phyloP scores from a whole-genome alignment of 2,329 filamentous ascomycete genomes.

The Neurospora sp. region DNA sequence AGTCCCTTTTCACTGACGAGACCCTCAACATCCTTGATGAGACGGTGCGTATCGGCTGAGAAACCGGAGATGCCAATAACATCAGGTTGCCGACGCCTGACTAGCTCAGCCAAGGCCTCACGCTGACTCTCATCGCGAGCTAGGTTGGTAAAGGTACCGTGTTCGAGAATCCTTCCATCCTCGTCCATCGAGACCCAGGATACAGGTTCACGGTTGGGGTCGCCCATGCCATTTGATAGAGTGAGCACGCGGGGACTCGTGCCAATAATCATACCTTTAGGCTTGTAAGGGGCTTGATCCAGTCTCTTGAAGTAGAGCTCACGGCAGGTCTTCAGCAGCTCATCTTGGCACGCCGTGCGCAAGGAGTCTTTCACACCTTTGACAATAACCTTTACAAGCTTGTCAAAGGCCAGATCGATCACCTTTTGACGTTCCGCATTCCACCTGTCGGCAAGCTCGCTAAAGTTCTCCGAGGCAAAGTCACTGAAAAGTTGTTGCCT shows the following conservation, averaged over 20 bases:
- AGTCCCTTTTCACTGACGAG: constrained; percentile 71
- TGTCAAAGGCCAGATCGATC: constrained; percentile 69
- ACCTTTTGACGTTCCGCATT: constrained; percentile 80
- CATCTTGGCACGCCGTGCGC: constrained; percentile 87
- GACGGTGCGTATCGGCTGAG: constrained; percentile 73
- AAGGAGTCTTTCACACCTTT: constrained; percentile 93
- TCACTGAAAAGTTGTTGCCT: constrained; percentile 67
- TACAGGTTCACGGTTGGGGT: constrained; percentile 64
- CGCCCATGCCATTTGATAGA: constrained; percentile 75
- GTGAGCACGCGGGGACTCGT: constrained; percentile 81
- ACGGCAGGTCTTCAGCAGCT: constrained; percentile 77
- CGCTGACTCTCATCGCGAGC: constrained; percentile 57
- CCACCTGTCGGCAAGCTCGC: constrained; percentile 91
- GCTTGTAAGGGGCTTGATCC: constrained; percentile 93
- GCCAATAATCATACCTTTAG: constrained; percentile 82
- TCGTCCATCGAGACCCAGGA: constrained; percentile 92
- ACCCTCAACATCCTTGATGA: constrained; percentile 72
- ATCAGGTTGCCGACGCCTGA: constrained; percentile 74
- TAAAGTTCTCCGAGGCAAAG: constrained; percentile 92
- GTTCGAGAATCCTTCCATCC: constrained; percentile 78
- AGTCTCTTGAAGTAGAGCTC: constrained; percentile 83
- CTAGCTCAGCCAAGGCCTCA: constrained; percentile 65
- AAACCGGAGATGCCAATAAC: constrained; percentile 85
- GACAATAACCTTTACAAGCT: constrained; percentile 73
- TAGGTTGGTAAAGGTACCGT: constrained; percentile 78